Base-by-base conservation (phyloP, 1,284 basidiomycete genomes). In the Moniliophthora roreri region DNA sequence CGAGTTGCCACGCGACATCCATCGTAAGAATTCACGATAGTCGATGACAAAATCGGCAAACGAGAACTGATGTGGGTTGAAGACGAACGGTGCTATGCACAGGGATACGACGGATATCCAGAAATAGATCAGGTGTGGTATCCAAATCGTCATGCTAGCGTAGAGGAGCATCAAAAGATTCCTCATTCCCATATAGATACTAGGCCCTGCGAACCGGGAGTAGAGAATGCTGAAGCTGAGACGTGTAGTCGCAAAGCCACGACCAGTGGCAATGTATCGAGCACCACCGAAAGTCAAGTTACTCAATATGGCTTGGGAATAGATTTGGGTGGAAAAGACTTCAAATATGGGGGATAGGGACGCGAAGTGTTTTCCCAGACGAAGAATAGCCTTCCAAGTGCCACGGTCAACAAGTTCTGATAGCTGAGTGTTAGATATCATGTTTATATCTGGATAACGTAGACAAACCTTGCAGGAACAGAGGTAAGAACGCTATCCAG, bases 61-160 rank as follows among this genome's bases (percentile, higher is more conserved):
- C 20, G 93, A 92, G 82, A 98, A 98, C 69, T 98, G 95, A 73
- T 98, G 95, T 10, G 95, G 95, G 74, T 98, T 98, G 83, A 98
- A 97, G 57, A 98, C 64, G 84, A 97, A 98, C 1, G 95, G 95
- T 32, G 95, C 93, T 59, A 97, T 81, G 71, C 92, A 95, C 15
- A 97, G 82, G 40, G 95, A 93, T 53, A 94, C 71, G 55, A 95
- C 89, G 15, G 92, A 94, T 67, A 91, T 79, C 95, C 95, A 98
- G 85, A 98, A 98, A 81, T 98, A 98, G 75, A 96, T 91, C 63
- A 98, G 77, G 72, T 93, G 90, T 3, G 92, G 91, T 58, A 94
- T 91, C 89, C 91, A 98, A 61, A 98, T 81, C n/a, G 91, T 76
- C 75, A 98, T 80, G 47, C 94, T 93, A 58, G 88, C 85, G 69